Percentiles rank a stretch among this genome's conserved stretches.
Conservation (phyloP, 2,329 filamentous ascomycete species). For the Fusarium equiseti region DNA sequence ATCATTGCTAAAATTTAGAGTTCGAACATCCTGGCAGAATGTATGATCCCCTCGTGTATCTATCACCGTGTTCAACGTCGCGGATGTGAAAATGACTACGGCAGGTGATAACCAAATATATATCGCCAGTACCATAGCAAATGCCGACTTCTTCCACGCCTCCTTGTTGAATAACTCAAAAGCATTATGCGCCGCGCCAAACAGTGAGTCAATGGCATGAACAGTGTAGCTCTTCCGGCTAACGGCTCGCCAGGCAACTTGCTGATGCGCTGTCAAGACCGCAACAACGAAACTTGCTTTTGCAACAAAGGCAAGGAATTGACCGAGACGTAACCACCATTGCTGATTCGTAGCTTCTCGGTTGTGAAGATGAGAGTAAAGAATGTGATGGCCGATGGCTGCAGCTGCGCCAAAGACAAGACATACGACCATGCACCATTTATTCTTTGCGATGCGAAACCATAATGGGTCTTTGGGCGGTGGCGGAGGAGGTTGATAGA, state of each 20-base stretch:
- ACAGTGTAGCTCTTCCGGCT: slow-evolving; percentile 13
- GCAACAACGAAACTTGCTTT: slow-evolving; percentile 26
- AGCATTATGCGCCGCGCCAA: slow-evolving; percentile 29
- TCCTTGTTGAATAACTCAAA: slow-evolving; percentile 34
- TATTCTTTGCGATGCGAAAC: slow-evolving; percentile 3
- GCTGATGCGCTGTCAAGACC: slow-evolving; percentile 15
- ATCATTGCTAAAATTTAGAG: slow-evolving; percentile 39
- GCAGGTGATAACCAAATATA: slow-evolving; percentile 37
- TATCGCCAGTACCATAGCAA: slow-evolving; percentile 36
- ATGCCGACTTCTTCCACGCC: slow-evolving; percentile 34
- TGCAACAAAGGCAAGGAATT: slow-evolving; percentile 21
- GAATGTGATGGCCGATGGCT: slow-evolving; percentile 18
- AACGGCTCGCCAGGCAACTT: slow-evolving; percentile 25
- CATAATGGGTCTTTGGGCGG: neutral
- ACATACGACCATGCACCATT: slow-evolving; percentile 23
- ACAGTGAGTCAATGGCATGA: slow-evolving; percentile 36
- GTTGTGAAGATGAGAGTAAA: slow-evolving; percentile 19
- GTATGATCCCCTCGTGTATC: slow-evolving; percentile 6
- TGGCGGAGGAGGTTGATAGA: neutral
- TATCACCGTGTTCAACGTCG: slow-evolving; percentile 25
- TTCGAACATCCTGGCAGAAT: slow-evolving; percentile 28
- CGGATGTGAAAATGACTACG: slow-evolving; percentile 39
- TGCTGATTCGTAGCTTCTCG: slow-evolving; percentile 20
- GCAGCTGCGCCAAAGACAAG: slow-evolving; percentile 13
- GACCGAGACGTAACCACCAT: slow-evolving; percentile 29